These are phyloP conservation scores for Halophytophthora polymorphica DNA, from an alignment of 352 stramenopile genomes.

Conservation along the genomic window DNA sequence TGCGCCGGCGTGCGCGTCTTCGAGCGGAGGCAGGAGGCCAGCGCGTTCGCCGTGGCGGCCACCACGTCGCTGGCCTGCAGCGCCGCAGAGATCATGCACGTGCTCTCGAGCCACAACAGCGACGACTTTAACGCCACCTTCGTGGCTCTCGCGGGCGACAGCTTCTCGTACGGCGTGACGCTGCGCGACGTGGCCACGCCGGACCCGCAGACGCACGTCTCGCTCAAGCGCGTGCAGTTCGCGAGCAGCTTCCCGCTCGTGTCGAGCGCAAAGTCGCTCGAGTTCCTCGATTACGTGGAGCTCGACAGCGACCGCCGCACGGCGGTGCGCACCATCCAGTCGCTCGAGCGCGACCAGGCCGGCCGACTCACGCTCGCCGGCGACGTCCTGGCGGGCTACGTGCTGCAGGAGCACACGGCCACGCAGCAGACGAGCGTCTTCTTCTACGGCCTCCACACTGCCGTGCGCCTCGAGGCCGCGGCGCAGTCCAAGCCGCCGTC, in stretches of 20 bases:
- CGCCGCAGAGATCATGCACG: conserved; percentile 23
- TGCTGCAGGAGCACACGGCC: conserved; percentile 19
- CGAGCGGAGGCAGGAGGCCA: conserved; percentile 17
- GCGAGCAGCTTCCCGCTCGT: conserved; percentile 22
- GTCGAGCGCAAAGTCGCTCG: conserved; percentile 28
- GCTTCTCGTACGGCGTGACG: conserved; percentile 33
- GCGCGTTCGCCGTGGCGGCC: conserved; percentile 19
- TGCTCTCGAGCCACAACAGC: conserved; percentile 28
- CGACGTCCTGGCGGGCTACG: conserved; percentile 23
- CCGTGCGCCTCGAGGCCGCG: conserved; percentile 5
- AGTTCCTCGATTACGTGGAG: conserved; percentile 32
- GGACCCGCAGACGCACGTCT: conserved; percentile 13
- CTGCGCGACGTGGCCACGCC: conserved; percentile 23
- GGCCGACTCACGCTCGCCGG: conserved; percentile 24
- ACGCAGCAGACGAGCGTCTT: conserved; percentile 31
- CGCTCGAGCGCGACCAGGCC: conserved; percentile 15
- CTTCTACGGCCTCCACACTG: conserved; percentile 24
- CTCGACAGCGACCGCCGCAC: conserved; percentile 22
- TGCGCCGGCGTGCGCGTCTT: conserved; percentile 26
- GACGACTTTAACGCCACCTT: conserved; percentile 42
- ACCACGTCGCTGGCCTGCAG: conserved; percentile 26
- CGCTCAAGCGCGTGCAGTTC: conserved; percentile 30
- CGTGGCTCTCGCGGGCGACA: conserved; percentile 28
- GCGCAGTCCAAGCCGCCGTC: conserved; percentile 18
- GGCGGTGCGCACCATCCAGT: conserved; percentile 24